Base-by-base conservation (phyloP, 331 rosid genomes). In the Malus hybrid region DNA sequence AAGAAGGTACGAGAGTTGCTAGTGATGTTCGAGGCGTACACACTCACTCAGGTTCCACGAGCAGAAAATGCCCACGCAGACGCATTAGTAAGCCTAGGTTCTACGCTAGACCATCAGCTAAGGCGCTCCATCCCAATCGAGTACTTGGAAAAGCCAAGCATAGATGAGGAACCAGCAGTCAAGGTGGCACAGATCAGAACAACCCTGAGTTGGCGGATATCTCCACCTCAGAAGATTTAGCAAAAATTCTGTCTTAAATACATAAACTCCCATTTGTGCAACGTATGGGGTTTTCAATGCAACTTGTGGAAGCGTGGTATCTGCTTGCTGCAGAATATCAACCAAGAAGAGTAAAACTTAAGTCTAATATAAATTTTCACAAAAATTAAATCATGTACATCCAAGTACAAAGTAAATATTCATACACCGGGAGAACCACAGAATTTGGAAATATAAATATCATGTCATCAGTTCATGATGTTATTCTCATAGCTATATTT, bases 201-300 rank as follows among this genome's bases (percentile, higher is more conserved):
- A 24, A 24, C 24, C 24, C 24, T 24, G 24, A 24, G 24, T 24
- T 24, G 1, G 24, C 24, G 99, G 97, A 84, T 85, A 92, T 74
- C 81, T 75, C 85, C 75, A 77, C 87, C 84, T 87, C 65, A 72
- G 78, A 77, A 94, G 91, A 55, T 94, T 88, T 42, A 86, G 82
- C 61, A 94, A 87, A 73, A 84, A 67, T 6, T 90, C 92, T 4
- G 86, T 84, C 78, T 90, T 94, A 84, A 94, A 90, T 80, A 86
- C 84, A 65, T 94, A 94, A 55, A 94, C 87, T 63, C 99, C 96
- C 97, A 90, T 94, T 7, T 97, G 90, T 81, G 99, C 99, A 63
- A 94, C 87, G 80, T 94, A 92, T 27, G 99, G 93, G 66, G 77
- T 76, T 56, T 81, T 82, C 73, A 80, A 73, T 11, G 99, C 90